These are phyloP conservation scores for Syncephalastrum contaminatum DNA, from an alignment of 371 early-diverging fungal species.

Conservation along the genomic window DNA sequence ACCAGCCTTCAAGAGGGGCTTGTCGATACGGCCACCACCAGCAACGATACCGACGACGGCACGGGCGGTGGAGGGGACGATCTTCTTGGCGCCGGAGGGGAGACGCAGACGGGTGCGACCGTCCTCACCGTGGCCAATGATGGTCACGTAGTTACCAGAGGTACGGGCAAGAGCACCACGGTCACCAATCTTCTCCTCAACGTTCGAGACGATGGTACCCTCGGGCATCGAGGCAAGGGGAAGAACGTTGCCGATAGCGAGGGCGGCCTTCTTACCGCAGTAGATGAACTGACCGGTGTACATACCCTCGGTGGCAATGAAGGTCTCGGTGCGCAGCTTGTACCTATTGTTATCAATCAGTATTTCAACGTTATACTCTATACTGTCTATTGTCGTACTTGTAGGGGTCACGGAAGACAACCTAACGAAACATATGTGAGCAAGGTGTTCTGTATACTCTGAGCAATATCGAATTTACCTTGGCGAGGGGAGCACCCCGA, in stretches of 20 bases:
- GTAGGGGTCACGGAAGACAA: slow-evolving; percentile 55
- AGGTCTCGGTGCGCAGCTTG: slow-evolving; percentile 89
- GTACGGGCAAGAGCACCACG: slow-evolving; percentile 98
- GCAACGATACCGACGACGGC: slow-evolving; percentile 99
- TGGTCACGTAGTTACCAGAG: slow-evolving; percentile 98
- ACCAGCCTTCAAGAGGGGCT: slow-evolving; percentile 99
- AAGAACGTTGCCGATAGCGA: slow-evolving; percentile 96
- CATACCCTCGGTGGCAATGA: slow-evolving; percentile 99
- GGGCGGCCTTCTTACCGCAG: slow-evolving; percentile 98
- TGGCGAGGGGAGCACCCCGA: slow-evolving; percentile 99
- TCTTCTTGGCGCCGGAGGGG: slow-evolving; percentile 99
- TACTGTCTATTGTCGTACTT: slow-evolving; percentile 19
- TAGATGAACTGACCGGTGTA: slow-evolving; percentile 99
- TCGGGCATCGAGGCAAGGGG: slow-evolving; percentile 98
- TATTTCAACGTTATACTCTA: too few species aligned
- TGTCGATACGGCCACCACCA: slow-evolving; percentile 99
- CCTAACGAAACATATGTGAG: slow-evolving; percentile 15
- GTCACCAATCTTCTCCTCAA: slow-evolving; percentile 98
- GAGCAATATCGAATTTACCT: slow-evolving; percentile 54
- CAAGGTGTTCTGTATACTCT: neutral
- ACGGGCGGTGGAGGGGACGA: slow-evolving; percentile 88
- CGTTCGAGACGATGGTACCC: slow-evolving; percentile 99
- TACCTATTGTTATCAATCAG: slow-evolving; percentile 48
- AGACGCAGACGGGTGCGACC: slow-evolving; percentile 96
- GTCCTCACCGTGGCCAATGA: slow-evolving; percentile 99